Evolutionary conservation across 768 basidiomycete species (phyloP), one percentile per base, ranked within the genome.

Genomic region (Butyriboletus loyo): DNA sequence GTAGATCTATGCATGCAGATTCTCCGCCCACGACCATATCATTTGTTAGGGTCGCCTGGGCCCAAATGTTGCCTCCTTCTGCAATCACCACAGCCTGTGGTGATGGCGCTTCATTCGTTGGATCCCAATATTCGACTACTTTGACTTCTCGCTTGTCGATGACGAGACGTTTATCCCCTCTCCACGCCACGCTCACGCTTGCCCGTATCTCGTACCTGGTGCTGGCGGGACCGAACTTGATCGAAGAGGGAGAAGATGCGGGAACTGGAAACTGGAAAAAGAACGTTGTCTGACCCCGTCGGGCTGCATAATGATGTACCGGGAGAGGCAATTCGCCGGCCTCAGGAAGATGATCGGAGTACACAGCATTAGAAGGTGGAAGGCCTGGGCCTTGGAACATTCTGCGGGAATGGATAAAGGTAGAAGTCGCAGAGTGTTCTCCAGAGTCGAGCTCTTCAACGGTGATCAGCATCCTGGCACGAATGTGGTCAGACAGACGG

Each of bases 311-410:
- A 63, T 91, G 85, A 46, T 83, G 70, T 0, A 77, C 73, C 0
- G 89, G 89, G 4, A 92, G 68, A 0, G 76, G 77, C 1, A 81
- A 77, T 52, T 84, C 81, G 1, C 79, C 85, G 15, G 81, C 76
- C 5, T 72, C 63, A 2, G 84, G 79, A 41, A 43, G 7, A 50
- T 66, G 37, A 64, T 85, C 77, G 1, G 82, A 76, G 50, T 85
- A 76, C 0, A 93, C 89, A 2, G 91, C 87, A 64, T 92, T 92
- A 11, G 90, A 92, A 8, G 89, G 88, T 0, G 90, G 91, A 7
- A 92, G 73, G 17, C 83, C 84, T 3, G 86, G 87, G 3, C 89
- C 90, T 69, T 92, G 90, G 63, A 91, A 93, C 7, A 89, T 65
- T 30, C 87, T 78, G 27, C 81, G 77, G 50, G 75, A 80, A 56